Conservation (phyloP, 2,329 filamentous ascomycete species). For the Fusarium mexicanum region DNA sequence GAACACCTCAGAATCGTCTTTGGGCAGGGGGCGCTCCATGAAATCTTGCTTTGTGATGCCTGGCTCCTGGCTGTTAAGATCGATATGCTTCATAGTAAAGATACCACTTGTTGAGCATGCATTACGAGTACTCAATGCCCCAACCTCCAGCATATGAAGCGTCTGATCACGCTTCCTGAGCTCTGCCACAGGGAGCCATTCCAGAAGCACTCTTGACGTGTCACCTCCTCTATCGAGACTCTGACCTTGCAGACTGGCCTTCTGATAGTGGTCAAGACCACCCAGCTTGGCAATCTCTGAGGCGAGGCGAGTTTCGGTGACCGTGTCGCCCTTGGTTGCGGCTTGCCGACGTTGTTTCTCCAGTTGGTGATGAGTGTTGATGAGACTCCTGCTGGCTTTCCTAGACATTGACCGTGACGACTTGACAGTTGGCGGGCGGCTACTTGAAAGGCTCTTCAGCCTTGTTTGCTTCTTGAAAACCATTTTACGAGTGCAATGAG, state of each 20-base stretch:
- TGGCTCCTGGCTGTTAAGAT: slow-evolving; percentile 85
- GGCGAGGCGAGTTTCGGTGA: slow-evolving; percentile 57
- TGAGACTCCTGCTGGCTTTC: slow-evolving; percentile 70
- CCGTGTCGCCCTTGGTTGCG: slow-evolving; percentile 59
- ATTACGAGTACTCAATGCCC: slow-evolving; percentile 85
- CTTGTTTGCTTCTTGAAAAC: slow-evolving; percentile 56
- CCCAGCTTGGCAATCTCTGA: slow-evolving; percentile 67
- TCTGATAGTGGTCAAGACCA: slow-evolving; percentile 71
- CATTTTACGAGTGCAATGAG: slow-evolving; percentile 49
- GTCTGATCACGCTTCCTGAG: slow-evolving; percentile 40
- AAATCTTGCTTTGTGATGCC: slow-evolving; percentile 92
- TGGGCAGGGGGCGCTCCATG: slow-evolving; percentile 84
- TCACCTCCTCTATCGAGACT: slow-evolving; percentile 73
- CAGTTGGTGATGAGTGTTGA: slow-evolving; percentile 72
- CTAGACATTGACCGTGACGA: slow-evolving; percentile 68
- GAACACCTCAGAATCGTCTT: slow-evolving; percentile 70
- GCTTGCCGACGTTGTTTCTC: slow-evolving; percentile 71
- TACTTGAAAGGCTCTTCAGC: slow-evolving; percentile 56
- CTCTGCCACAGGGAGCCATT: slow-evolving; percentile 62
- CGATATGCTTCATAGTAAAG: slow-evolving; percentile 84
- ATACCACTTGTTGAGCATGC: slow-evolving; percentile 77
- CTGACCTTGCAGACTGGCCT: slow-evolving; percentile 75
- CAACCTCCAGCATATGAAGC: slow-evolving; percentile 84
- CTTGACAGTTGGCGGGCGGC: slow-evolving; percentile 66
- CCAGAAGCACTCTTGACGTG: slow-evolving; percentile 70